Percentiles rank a stretch among this genome's conserved stretches.
phyloP scores from a whole-genome alignment of 768 basidiomycete species.

The Dendrothele bispora region DNA sequence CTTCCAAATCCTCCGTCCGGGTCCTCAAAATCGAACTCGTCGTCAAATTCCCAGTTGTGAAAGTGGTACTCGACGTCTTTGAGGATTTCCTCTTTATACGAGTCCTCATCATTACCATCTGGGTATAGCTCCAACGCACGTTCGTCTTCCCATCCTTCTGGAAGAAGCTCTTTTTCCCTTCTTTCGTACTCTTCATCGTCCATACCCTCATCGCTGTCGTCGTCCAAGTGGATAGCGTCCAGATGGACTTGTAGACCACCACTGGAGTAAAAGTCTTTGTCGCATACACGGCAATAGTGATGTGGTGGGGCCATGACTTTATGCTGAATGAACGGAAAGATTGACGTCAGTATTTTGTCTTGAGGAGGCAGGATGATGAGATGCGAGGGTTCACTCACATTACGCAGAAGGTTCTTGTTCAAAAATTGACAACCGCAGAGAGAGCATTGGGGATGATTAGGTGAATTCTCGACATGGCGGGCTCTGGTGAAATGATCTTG shows the following conservation, averaged over 20 bases:
- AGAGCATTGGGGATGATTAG: constrained; percentile 2
- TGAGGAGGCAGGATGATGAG: too few relatives aligned
- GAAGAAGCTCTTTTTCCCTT: too few relatives aligned
- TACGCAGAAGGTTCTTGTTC: background rate
- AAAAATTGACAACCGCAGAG: constrained; percentile 5
- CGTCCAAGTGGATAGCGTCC: background rate
- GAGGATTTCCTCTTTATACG: background rate
- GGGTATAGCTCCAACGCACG: constrained; percentile 1
- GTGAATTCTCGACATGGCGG: constrained; percentile 1
- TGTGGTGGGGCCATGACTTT: background rate
- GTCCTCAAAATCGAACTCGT: constrained; percentile 5
- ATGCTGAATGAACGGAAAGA: background rate
- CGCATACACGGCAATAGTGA: constrained; percentile 3
- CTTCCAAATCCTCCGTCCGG: background rate
- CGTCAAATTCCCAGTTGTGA: constrained; percentile 1
- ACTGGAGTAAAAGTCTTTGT: constrained; percentile 1
- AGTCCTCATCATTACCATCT: background rate
- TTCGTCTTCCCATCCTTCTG: constrained; percentile 5
- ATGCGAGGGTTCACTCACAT: constrained; percentile 2
- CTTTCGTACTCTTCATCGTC: background rate
- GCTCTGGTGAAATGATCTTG: background rate
- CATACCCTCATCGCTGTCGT: background rate
- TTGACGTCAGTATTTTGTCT: background rate
- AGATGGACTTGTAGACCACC: constrained; percentile 1
- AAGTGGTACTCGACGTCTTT: constrained; percentile 1